Evolutionary conservation across 2,329 filamentous ascomycete species (phyloP), one percentile per base, ranked within the genome.

Genomic region (Zymoseptoria tritici): DNA sequence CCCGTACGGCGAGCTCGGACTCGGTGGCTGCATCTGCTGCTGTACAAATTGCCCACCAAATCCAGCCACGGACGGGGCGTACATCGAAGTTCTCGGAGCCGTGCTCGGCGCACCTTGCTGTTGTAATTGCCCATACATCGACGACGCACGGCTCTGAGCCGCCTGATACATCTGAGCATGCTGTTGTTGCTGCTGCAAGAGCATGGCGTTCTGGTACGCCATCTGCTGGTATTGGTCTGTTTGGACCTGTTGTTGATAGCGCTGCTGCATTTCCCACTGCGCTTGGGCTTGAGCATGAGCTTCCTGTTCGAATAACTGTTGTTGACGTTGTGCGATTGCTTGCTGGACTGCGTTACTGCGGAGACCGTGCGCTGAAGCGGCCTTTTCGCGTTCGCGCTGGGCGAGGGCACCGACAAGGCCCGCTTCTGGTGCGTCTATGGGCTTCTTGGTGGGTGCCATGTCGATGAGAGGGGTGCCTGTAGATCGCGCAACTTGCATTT

Each of bases 401-500:
- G 90, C 88, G 57, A 96, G 92, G 13, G 89, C 87, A 1, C 88
- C 89, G 6, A 96, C 85, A 1, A 96, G 79, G 0, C 83, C 83
- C 13, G 69, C 62, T 31, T 63, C 58, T 61, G 80, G 81, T 5
- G 69, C 60, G 19, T 67, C 64, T 63, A 78, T 78, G 42, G 68
- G 61, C 49, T 65, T 67, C 55, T 80, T 79, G 55, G 81, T 81
- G 46, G 71, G 74, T 4, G 81, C 82, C 71, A 95, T 78, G 60
- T 83, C 85, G 67, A 95, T 83, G 55, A 96, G 78, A 0, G 91
- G 89, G 0, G 85, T 86, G 0, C 89, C 89, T 0, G 91, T 96
- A 66, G 90, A 80, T 46, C 89, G 85, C 9, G 91, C 89, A n/a
- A 96, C 83, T 66, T 95, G 88, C 74, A 95, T 90, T 72, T 95